A percentile compares a stretch with the other conserved stretches of the same genome.
These are phyloP conservation scores for Cudoniella acicularis DNA, from an alignment of 495 filamentous ascomycete species.

Conservation along the genomic window DNA sequence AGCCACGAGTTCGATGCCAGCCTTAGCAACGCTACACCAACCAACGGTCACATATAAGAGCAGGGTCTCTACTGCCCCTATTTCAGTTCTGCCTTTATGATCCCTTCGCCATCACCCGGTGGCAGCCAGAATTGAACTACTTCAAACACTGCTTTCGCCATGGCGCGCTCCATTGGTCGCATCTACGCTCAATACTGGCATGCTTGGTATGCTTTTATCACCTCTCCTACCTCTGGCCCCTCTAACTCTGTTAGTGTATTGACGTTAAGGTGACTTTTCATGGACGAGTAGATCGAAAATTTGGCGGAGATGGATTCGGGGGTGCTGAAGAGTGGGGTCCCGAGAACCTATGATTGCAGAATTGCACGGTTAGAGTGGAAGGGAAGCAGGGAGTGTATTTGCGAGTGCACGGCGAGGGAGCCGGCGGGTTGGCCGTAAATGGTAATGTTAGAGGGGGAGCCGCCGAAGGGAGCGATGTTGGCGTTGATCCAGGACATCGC, in stretches of 20 bases:
- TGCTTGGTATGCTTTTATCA: conserved; percentile 2
- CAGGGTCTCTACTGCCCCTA: no score
- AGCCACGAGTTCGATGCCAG: no score
- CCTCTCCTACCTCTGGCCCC: not conserved
- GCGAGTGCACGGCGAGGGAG: not conserved
- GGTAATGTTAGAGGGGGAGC: conserved; percentile 42
- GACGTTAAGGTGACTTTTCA: not conserved
- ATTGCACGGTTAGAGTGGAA: not conserved
- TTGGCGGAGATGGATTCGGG: conserved; percentile 2
- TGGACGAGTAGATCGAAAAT: not conserved
- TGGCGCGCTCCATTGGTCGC: no score
- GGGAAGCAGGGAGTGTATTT: not conserved
- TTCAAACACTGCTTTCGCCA: no score
- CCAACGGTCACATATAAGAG: no score
- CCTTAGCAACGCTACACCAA: no score
- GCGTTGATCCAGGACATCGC: conserved; percentile 42
- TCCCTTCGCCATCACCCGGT: no score
- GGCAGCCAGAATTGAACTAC: no score
- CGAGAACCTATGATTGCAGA: conserved; percentile 4
- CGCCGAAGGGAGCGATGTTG: conserved; percentile 52
- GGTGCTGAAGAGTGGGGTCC: not conserved
- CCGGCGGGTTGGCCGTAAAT: conserved; percentile 49
- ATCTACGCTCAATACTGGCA: no score
- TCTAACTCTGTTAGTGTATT: conserved; percentile 1
- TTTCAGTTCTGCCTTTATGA: no score